Percentiles rank a stretch among this genome's conserved stretches.
Evolutionary conservation across 208 protist genomes (phyloP).

Genomic region (Crithidia mellificae): DNA sequence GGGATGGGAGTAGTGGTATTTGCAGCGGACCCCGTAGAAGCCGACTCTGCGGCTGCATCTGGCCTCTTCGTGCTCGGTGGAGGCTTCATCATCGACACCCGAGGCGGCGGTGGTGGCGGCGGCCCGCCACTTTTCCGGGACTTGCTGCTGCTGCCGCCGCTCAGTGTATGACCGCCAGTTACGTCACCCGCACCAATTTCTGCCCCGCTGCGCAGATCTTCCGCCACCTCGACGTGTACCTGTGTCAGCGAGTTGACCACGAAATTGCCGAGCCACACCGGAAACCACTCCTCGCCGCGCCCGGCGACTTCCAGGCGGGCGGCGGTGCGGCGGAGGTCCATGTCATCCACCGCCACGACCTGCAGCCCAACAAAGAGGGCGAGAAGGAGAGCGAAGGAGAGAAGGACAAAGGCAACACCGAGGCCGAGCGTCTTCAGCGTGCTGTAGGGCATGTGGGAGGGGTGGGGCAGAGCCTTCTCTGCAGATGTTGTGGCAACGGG

Average conservation of each 20-base stretch:
- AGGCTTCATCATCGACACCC: constrained; percentile 5
- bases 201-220: too few relatives aligned
- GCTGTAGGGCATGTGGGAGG: not conserved
- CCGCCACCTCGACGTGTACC: not conserved
- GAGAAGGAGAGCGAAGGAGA: not conserved
- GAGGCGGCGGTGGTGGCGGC: constrained; percentile 5
- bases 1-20: too few relatives aligned
- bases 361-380: constrained; percentile 14
- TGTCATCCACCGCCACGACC: constrained; percentile 9
- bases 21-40: too few relatives aligned
- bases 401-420: not conserved
- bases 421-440: not conserved
- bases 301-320: constrained; percentile 15
- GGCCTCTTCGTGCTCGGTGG: not conserved
- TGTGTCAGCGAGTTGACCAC: constrained; percentile 19
- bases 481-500: not conserved
- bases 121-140: not conserved
- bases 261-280: constrained; percentile 24
- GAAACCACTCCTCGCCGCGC: constrained; percentile 16
- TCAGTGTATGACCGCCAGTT: too few relatives aligned
- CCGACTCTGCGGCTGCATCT: not conserved
- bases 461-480: too few relatives aligned
- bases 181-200: too few relatives aligned
- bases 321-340: constrained; percentile 3
- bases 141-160: too few relatives aligned